Conservation (phyloP, 2,329 filamentous ascomycete species). For the Xylaria sp. region DNA sequence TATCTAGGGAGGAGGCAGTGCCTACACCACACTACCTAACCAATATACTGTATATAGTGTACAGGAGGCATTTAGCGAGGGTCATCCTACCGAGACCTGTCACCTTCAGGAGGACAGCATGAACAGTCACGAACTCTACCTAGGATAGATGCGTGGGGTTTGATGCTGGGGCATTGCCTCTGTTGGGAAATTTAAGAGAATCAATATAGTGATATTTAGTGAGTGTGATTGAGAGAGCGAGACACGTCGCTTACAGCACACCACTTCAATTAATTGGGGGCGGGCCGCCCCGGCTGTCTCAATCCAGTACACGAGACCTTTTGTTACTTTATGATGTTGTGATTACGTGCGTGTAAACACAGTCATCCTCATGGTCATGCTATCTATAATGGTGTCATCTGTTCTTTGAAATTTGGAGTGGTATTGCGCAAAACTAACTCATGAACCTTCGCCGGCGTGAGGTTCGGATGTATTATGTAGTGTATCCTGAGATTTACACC, state of each 20-base stretch:
- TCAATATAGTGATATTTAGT: not conserved
- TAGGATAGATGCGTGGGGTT: not conserved
- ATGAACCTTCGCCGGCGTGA: not conserved
- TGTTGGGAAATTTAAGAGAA: slow-evolving; percentile 17
- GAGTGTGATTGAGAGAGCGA: not conserved
- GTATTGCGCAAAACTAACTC: not conserved
- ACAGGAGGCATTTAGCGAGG: not conserved
- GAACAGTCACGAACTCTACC: slow-evolving; percentile 4
- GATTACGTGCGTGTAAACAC: not conserved
- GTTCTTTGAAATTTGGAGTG: not conserved
- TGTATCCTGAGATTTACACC: not conserved
- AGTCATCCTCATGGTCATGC: not conserved
- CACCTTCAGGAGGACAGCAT: not conserved
- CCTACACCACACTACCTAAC: not conserved
- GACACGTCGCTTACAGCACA: slow-evolving; percentile 15
- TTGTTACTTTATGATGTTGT: slow-evolving; percentile 7
- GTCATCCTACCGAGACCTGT: slow-evolving; percentile 1
- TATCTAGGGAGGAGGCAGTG: too few species aligned
- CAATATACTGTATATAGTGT: too few species aligned
- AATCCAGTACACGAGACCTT: slow-evolving; percentile 8
- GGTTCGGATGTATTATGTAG: not conserved
- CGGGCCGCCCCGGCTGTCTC: not conserved
- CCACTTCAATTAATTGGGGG: not conserved
- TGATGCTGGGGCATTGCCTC: slow-evolving; percentile 3
- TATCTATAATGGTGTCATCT: not conserved